Conservation (phyloP, 495 filamentous ascomycete genomes). For the Chaetomidium leptoderma region DNA sequence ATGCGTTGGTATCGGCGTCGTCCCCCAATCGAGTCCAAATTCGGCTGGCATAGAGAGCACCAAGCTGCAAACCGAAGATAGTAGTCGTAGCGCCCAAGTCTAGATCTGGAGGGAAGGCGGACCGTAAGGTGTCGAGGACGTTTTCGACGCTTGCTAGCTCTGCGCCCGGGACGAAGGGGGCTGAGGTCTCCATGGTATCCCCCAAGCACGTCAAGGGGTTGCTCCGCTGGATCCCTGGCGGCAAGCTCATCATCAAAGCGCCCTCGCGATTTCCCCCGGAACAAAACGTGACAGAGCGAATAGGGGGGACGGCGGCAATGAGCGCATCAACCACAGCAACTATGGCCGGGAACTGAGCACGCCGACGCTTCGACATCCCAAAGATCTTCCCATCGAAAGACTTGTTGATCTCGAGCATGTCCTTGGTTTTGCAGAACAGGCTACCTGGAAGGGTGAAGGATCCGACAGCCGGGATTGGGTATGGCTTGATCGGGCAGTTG, state of each 20-base stretch:
- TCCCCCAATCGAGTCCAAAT: conserved; percentile 48
- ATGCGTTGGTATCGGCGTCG: conserved; percentile 50
- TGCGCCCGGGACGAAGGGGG: conserved; percentile 19
- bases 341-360: conserved; percentile 79
- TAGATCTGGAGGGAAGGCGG: conserved; percentile 50
- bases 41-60: conserved; percentile 37
- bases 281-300: conserved; percentile 74
- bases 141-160: conserved; percentile 38
- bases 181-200: not conserved
- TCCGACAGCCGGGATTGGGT: conserved; percentile 82
- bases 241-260: conserved; percentile 64
- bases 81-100: conserved; percentile 48
- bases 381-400: conserved; percentile 60
- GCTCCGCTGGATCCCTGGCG: conserved; percentile 51
- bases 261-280: conserved; percentile 85
- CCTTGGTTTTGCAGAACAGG: conserved; percentile 57
- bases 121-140: conserved; percentile 47
- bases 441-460: conserved; percentile 63
- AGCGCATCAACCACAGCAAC: conserved; percentile 71
- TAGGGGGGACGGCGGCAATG: conserved; percentile 61
- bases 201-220: conserved; percentile 55
- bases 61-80: conserved; percentile 40
- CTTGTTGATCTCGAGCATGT: conserved; percentile 54
- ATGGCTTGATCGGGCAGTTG: conserved; percentile 61
- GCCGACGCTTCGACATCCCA: conserved; percentile 76